Evolutionary conservation across 192 early-diverging fungal species (phyloP).

Genomic region (Coemansia sp.): DNA sequence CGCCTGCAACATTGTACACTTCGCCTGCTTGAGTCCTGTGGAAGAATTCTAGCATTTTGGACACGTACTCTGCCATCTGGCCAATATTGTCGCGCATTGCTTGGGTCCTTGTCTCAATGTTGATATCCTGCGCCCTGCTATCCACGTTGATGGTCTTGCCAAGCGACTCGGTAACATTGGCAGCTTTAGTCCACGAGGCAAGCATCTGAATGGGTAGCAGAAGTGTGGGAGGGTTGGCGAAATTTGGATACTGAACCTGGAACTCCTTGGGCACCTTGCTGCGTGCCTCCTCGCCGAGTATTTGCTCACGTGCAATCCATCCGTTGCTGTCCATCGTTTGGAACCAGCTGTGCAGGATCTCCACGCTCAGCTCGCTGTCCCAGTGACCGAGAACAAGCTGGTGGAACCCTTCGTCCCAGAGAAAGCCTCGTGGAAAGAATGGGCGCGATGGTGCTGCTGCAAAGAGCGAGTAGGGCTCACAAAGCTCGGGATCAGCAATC

Average conservation of each 20-base stretch:
- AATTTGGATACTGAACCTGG: conserved; percentile 88
- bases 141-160: neutral
- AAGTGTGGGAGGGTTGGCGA: conserved; percentile 91
- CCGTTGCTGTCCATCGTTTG: conserved; percentile 75
- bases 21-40: conserved; percentile 74
- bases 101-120: neutral
- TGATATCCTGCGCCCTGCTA: neutral
- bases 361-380: conserved; percentile 85
- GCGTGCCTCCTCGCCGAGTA: conserved; percentile 88
- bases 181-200: neutral
- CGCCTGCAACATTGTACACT: neutral
- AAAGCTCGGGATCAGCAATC: conserved; percentile 60
- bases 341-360: conserved; percentile 80
- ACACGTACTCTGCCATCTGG: conserved; percentile 64
- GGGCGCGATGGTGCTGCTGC: conserved; percentile 83
- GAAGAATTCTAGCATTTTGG: conserved; percentile 78
- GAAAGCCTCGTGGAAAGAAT: conserved; percentile 95
- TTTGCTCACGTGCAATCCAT: conserved; percentile 95
- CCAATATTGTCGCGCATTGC: conserved; percentile 46
- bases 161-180: neutral
- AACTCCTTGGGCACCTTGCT: conserved; percentile 90
- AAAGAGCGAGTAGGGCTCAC: conserved; percentile 72
- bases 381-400: conserved; percentile 79
- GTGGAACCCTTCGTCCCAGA: conserved; percentile 96
- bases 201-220: conserved; percentile 68